Evolutionary conservation across 108 stramenopile genomes (phyloP).

Genomic region (Cyclotella baltica): DNA sequence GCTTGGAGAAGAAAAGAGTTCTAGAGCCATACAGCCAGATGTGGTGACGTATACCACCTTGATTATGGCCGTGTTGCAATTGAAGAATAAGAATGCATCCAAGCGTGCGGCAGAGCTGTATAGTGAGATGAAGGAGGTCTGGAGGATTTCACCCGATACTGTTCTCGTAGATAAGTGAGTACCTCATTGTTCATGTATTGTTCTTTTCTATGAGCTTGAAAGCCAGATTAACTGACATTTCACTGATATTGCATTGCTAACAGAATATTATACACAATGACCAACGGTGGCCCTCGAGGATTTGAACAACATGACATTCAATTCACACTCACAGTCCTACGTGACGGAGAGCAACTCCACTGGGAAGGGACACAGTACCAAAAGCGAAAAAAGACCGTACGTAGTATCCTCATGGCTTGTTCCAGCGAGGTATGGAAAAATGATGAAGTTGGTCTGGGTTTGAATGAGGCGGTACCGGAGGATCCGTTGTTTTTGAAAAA

Average conservation of each 20-base stretch:
- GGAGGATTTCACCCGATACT: slow-evolving; percentile 70
- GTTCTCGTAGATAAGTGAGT: slow-evolving; percentile 79
- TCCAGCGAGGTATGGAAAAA: slow-evolving; percentile 63
- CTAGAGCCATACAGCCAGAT: slow-evolving; percentile 55
- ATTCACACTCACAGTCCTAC: slow-evolving; percentile 65
- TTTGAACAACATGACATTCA: slow-evolving; percentile 62
- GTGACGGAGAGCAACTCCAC: slow-evolving; percentile 69
- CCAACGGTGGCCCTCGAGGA: slow-evolving; percentile 46
- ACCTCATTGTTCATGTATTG: neutral
- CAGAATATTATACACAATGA: slow-evolving; percentile 68
- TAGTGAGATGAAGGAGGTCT: slow-evolving; percentile 68
- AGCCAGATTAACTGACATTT: neutral
- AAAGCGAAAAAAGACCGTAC: slow-evolving; percentile 63
- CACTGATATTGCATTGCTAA: neutral
- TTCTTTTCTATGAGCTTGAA: slow-evolving; percentile 2
- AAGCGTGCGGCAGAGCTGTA: slow-evolving; percentile 61
- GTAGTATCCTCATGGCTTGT: slow-evolving; percentile 56
- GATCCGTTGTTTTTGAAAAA: slow-evolving; percentile 74
- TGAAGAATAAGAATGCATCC: slow-evolving; percentile 53
- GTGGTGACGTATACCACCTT: slow-evolving; percentile 81
- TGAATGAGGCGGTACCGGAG: slow-evolving; percentile 15
- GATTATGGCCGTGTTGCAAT: slow-evolving; percentile 64
- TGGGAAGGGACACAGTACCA: slow-evolving; percentile 72
- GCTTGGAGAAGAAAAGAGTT: slow-evolving; percentile 2
- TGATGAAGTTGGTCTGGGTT: slow-evolving; percentile 55